phyloP scores from a whole-genome alignment of 495 filamentous ascomycete species.

The Tuber borchii region DNA sequence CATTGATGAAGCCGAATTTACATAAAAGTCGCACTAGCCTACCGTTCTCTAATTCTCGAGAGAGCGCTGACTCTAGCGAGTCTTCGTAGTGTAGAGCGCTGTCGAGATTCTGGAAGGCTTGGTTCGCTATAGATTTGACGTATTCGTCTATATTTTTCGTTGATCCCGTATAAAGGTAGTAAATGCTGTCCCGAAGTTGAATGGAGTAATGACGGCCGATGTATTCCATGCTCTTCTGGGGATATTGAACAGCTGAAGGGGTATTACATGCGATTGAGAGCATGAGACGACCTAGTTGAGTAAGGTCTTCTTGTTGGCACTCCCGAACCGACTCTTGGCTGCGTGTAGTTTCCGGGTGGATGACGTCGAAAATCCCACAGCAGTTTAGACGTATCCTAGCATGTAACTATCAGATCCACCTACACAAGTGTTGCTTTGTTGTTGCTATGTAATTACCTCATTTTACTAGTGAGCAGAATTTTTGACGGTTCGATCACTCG shows the following conservation, averaged over 20 bases:
- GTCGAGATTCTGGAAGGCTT: constrained; percentile 60
- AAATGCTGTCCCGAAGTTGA: constrained; percentile 65
- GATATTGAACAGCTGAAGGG: constrained; percentile 45
- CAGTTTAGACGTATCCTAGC: constrained; percentile 79
- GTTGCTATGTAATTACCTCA: constrained; percentile 30
- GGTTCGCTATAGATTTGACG: constrained; percentile 64
- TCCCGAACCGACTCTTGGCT: constrained; percentile 53
- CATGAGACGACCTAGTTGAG: constrained; percentile 75
- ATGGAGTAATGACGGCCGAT: constrained; percentile 64
- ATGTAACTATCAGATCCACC: constrained; percentile 7
- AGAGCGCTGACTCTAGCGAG: constrained; percentile 57
- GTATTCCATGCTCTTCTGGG: constrained; percentile 61
- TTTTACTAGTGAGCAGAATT: constrained; percentile 72
- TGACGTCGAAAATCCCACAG: constrained; percentile 80
- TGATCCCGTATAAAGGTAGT: constrained; percentile 57
- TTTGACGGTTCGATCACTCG: constrained; percentile 77
- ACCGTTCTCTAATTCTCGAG: constrained; percentile 83
- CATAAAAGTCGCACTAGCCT: constrained; percentile 71
- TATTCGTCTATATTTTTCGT: constrained; percentile 70
- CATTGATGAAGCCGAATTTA: constrained; percentile 78
- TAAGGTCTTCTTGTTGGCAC: constrained; percentile 80
- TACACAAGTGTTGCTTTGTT: background rate
- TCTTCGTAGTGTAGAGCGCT: constrained; percentile 68
- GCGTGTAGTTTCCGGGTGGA: constrained; percentile 63
- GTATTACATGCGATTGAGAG: constrained; percentile 57